Base-by-base conservation (phyloP, 208 protist species). In the Leishmania guyanensis region DNA sequence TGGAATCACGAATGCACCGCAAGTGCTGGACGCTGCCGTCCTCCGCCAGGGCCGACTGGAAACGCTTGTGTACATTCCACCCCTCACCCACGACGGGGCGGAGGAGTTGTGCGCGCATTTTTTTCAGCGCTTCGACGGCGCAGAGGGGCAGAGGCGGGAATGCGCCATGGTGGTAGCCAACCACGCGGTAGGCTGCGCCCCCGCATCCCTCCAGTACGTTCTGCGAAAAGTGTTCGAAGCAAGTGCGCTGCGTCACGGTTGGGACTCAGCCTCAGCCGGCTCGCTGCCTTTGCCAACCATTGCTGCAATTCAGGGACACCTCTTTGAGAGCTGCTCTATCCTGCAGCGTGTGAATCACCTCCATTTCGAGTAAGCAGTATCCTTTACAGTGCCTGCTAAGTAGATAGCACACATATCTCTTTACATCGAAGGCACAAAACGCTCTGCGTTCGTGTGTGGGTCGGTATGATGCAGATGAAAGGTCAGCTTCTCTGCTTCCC, bases 31-130 rank as follows among this genome's bases (percentile, higher is more conserved):
- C 82, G 75, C 83, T 71, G 99, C 99, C 5, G 90, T 99, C 33
- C 85, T 99, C 26, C 95, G 99, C 17, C 98, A 99, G 50, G 99
- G 99, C 9, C 86, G 96, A 22, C 88, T 98, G 60, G 96, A 98
- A 78, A 96, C 93, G 3, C 46, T 97, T 29, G 43, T 97, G 39
- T 77, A 79, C 69, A 86, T 97, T 2, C 91, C 93, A 29, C 89
- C 92, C 48, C 89, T 97, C 36, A 89, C 84, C 1, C 56, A 80
- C 26, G 79, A 80, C 1, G 91, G 89, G 1, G 92, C 90, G 26
- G 54, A 54, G 46, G 86, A 81, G 14, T 94, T 96, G 88, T 83
- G 86, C 60, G 20, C 46, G 4, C 66, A 80, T 36, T 98, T 96
- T 74, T 95, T 98, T 60, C 29, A 66, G 22, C 71, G 48, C 29